Evolutionary conservation across 805 yeast genomes (phyloP).

Genomic region (Candida chauliodis): DNA sequence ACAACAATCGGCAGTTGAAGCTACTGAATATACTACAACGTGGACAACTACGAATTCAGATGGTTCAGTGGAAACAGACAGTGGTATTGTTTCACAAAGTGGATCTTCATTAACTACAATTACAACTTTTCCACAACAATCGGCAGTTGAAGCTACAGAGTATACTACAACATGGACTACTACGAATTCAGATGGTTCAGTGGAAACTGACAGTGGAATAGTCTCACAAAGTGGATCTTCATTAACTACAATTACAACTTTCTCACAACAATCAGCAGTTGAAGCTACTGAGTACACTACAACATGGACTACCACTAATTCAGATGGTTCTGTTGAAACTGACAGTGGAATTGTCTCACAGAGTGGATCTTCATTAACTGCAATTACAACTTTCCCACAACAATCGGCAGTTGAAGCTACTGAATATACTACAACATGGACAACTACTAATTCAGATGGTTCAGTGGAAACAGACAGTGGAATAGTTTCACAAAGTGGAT

Average conservation of each 20-base stretch:
- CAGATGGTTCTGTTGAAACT: conserved; percentile 13
- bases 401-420: conserved; percentile 8
- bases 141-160: conserved; percentile 4
- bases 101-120: conserved; percentile 5
- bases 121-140: conserved; percentile 2
- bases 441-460: conserved; percentile 3
- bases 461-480: conserved; percentile 10
- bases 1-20: not conserved
- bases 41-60: conserved; percentile 7
- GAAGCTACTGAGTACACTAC: not conserved
- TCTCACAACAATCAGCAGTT: not conserved
- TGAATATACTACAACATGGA: conserved; percentile 13
- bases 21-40: conserved; percentile 12
- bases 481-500: conserved; percentile 7
- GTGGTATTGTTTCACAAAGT: conserved; percentile 5
- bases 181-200: conserved; percentile 12
- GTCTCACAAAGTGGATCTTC: conserved; percentile 7
- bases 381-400: conserved; percentile 11
- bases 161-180: conserved; percentile 12
- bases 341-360: conserved; percentile 15
- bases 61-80: conserved; percentile 6
- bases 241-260: conserved; percentile 2
- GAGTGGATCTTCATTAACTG: conserved; percentile 16
- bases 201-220: conserved; percentile 17
- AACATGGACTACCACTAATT: conserved; percentile 12